These are phyloP conservation scores for Yarrowia yakushimensis DNA, from an alignment of 805 yeast species.

Conservation along the genomic window DNA sequence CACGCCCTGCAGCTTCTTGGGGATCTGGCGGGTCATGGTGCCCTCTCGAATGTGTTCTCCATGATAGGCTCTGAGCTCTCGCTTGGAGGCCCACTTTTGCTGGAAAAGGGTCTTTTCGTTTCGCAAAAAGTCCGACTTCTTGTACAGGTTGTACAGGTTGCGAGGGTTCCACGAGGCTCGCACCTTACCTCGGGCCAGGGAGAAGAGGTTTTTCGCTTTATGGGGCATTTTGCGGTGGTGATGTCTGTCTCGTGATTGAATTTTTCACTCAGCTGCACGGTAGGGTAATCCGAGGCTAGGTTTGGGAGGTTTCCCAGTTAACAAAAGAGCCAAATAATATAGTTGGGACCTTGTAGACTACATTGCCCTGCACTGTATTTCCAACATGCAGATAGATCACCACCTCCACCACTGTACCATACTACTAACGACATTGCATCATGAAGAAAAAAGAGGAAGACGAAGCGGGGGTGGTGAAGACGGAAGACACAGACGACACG, in stretches of 20 bases:
- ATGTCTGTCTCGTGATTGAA: not conserved
- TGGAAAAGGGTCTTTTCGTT: slow-evolving; percentile 61
- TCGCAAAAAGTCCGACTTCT: not conserved
- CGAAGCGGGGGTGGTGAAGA: not conserved
- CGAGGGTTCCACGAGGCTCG: slow-evolving; percentile 90
- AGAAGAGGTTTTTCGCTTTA: slow-evolving; percentile 35
- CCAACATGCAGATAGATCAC: not conserved
- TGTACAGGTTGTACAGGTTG: slow-evolving; percentile 67
- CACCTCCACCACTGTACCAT: not conserved
- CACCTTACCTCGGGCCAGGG: slow-evolving; percentile 43
- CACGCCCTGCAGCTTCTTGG: slow-evolving; percentile 74
- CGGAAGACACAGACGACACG: not conserved
- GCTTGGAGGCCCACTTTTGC: slow-evolving; percentile 88
- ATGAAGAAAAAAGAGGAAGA: not conserved
- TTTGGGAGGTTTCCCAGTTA: not conserved
- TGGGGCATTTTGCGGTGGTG: slow-evolving; percentile 33
- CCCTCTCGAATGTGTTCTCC: slow-evolving; percentile 89
- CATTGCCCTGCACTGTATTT: too few species aligned
- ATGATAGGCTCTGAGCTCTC: slow-evolving; percentile 90
- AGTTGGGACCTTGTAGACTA: too few species aligned
- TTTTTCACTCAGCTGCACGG: not conserved
- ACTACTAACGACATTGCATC: not conserved
- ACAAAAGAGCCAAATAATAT: too few species aligned
- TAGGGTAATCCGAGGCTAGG: not conserved
- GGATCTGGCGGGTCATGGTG: slow-evolving; percentile 70